Conservation (phyloP, 2,329 filamentous ascomycete species). For the Trichoderma asperellum region DNA sequence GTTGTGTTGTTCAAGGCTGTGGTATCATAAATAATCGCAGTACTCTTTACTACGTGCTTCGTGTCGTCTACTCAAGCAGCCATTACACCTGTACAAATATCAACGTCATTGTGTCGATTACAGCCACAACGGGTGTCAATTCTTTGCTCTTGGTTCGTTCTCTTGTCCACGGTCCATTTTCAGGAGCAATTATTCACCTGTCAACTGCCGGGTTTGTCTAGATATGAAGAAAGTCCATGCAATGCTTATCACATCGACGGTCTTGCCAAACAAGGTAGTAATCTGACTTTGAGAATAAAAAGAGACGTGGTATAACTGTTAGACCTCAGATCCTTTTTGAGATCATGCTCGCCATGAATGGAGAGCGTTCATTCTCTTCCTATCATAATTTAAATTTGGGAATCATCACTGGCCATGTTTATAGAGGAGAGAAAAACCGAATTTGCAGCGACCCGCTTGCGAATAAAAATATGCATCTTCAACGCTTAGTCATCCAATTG, state of each 20-base stretch:
- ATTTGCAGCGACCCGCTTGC: constrained; percentile 4
- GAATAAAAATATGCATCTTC: constrained; percentile 33
- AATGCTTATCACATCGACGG: neutral
- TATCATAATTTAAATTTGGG: constrained; percentile 60
- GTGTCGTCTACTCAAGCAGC: too few species aligned
- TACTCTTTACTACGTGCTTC: neutral
- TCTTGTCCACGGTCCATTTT: neutral
- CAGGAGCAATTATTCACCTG: neutral
- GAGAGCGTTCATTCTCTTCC: constrained; percentile 69
- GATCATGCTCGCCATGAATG: constrained; percentile 59
- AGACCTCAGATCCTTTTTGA: constrained; percentile 67
- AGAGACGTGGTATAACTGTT: neutral
- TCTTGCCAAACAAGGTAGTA: neutral
- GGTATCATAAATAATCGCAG: neutral
- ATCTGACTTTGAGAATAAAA: neutral
- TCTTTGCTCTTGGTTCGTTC: neutral
- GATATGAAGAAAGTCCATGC: neutral
- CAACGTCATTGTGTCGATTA: neutral
- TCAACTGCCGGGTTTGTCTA: neutral
- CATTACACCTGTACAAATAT: neutral
- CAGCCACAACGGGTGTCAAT: neutral
- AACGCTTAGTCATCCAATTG: constrained; percentile 37
- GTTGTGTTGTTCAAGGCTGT: neutral
- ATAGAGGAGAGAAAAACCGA: constrained; percentile 36
- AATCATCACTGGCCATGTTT: constrained; percentile 64